Conservation (phyloP, 2,329 filamentous ascomycete genomes). For the Camillea tinctor region DNA sequence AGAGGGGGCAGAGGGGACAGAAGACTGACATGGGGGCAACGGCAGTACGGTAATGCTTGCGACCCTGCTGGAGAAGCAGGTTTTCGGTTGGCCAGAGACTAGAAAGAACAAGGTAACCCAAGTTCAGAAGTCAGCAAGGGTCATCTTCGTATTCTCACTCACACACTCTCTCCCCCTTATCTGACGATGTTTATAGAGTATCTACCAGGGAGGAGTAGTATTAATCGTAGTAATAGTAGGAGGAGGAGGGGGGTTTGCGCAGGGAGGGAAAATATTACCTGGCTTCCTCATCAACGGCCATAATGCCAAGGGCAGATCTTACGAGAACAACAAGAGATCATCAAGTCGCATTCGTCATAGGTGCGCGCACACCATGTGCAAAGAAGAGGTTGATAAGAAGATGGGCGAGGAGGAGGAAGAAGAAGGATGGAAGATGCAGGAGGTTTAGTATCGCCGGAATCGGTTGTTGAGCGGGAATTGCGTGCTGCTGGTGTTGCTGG, state of each 20-base stretch:
- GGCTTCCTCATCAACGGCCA: slow-evolving; percentile 56
- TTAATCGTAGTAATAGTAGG: too few species aligned
- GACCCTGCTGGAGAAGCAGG: slow-evolving; percentile 58
- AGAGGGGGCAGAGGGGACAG: too few species aligned
- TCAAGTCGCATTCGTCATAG: slow-evolving; percentile 30
- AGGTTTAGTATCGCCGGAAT: too few species aligned
- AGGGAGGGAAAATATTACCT: slow-evolving; percentile 40
- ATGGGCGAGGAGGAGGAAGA: too few species aligned
- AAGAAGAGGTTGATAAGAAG: neutral
- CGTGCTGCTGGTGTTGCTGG: too few species aligned
- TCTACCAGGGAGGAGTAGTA: too few species aligned
- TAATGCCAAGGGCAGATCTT: slow-evolving; percentile 36
- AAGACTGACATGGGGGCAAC: slow-evolving; percentile 62
- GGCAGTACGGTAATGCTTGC: slow-evolving; percentile 66
- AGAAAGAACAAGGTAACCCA: slow-evolving; percentile 6
- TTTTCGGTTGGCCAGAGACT: slow-evolving; percentile 66
- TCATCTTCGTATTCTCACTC: slow-evolving; percentile 1
- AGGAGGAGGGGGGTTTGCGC: neutral
- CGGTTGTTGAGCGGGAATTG: too few species aligned
- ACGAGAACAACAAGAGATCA: slow-evolving; percentile 21
- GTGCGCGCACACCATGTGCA: slow-evolving; percentile 12
- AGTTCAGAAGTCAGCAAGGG: slow-evolving; percentile 16
- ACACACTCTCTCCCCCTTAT: slow-evolving; percentile 2
- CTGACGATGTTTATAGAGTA: slow-evolving; percentile 8
- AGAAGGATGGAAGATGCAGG: too few species aligned